Evolutionary conservation across 305 asterid species (phyloP).

Genomic region (Solanum hybrid): DNA sequence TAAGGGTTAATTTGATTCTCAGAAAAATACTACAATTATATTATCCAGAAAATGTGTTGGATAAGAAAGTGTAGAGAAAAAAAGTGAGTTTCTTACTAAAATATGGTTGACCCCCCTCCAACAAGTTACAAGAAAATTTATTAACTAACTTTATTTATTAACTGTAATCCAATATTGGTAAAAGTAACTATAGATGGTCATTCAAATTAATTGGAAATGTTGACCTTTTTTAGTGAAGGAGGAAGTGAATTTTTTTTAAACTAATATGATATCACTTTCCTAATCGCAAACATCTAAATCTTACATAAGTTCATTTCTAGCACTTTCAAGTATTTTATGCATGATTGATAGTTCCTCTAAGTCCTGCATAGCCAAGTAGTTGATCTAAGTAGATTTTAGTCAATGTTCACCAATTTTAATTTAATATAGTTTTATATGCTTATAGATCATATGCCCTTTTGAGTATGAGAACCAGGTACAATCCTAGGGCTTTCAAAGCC

Average conservation of each 20-base stretch:
- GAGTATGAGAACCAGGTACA: background rate
- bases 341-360: background rate
- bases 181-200: background rate
- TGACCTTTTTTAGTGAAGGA: background rate
- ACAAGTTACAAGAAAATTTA: background rate
- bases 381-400: background rate
- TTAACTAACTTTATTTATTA: background rate
- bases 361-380: background rate
- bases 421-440: too few relatives aligned
- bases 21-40: background rate
- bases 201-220: background rate
- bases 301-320: background rate
- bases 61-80: background rate
- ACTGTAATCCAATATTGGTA: background rate
- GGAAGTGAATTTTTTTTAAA: background rate
- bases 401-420: background rate
- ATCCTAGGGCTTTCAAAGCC: conserved; percentile 32
- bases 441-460: background rate
- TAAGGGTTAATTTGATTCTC: background rate
- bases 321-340: background rate
- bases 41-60: background rate
- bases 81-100: background rate
- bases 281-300: background rate
- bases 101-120: background rate
- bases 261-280: background rate